Conservation (phyloP, 805 yeast genomes). For the Candida dajiaensis region DNA sequence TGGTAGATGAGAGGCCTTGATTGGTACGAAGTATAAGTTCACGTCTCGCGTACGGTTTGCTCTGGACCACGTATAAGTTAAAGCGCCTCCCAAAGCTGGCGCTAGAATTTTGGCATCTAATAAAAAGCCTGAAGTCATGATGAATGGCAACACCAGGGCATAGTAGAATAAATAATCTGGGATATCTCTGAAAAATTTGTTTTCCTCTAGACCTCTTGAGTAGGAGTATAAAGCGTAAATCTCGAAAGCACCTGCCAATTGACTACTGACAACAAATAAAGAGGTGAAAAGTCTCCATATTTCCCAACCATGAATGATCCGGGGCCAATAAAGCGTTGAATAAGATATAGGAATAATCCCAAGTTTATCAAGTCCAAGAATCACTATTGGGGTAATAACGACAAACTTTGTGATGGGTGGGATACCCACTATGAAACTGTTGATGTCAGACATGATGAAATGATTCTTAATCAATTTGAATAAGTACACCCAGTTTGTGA, state of each 20-base stretch:
- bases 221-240: constrained; percentile 52
- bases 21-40: constrained; percentile 47
- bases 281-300: constrained; percentile 44
- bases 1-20: constrained; percentile 56
- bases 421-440: constrained; percentile 35
- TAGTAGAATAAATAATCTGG: constrained; percentile 56
- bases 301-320: constrained; percentile 29
- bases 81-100: constrained; percentile 42
- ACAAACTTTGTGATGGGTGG: constrained; percentile 57
- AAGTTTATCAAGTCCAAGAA: constrained; percentile 34
- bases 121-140: constrained; percentile 30
- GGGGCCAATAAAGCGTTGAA: constrained; percentile 22
- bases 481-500: no score
- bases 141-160: constrained; percentile 41
- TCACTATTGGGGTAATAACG: constrained; percentile 42
- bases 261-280: constrained; percentile 38
- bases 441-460: not conserved
- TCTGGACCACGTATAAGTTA: constrained; percentile 57
- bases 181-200: constrained; percentile 38
- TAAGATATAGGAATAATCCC: not conserved
- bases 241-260: constrained; percentile 43
- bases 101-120: constrained; percentile 26
- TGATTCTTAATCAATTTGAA: no score
- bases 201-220: constrained; percentile 51
- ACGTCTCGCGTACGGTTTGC: constrained; percentile 44